phyloP scores from a whole-genome alignment of 768 basidiomycete genomes.

The Suillus sp. region DNA sequence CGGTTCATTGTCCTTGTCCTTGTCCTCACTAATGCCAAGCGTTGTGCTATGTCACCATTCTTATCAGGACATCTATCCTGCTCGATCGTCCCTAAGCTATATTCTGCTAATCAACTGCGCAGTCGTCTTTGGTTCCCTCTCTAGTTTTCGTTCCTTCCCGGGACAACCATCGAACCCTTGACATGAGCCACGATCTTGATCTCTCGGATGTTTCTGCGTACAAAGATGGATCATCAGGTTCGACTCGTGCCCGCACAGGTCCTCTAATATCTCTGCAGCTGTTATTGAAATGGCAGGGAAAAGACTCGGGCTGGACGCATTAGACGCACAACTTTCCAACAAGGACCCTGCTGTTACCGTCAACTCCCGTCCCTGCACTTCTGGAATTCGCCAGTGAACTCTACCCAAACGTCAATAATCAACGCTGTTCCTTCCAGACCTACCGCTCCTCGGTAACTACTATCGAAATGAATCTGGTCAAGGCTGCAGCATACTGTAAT shows the following conservation, averaged over 20 bases:
- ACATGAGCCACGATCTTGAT: slow-evolving; percentile 7
- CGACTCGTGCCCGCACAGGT: not conserved
- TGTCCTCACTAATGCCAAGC: slow-evolving; percentile 15
- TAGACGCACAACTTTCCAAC: not conserved
- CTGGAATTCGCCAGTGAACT: not conserved
- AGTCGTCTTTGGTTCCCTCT: slow-evolving; percentile 12
- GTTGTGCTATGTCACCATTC: not conserved
- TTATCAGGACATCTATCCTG: slow-evolving; percentile 19
- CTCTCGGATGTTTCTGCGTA: slow-evolving; percentile 8
- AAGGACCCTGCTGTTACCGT: not conserved
- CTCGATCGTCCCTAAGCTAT: slow-evolving; percentile 16
- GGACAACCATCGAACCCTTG: too few relatives aligned
- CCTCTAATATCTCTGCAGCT: not conserved
- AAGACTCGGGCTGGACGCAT: not conserved
- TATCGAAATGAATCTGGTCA: not conserved
- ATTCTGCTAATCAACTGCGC: slow-evolving; percentile 12
- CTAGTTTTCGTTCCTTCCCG: not conserved
- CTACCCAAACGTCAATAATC: not conserved
- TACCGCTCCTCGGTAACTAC: slow-evolving; percentile 1
- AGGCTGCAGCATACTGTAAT: slow-evolving; percentile 13
- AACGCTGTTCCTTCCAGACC: slow-evolving; percentile 8
- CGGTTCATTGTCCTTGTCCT: slow-evolving; percentile 22
- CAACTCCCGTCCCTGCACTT: not conserved
- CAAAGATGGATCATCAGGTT: not conserved
- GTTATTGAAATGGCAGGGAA: not conserved